Evolutionary conservation across 1,284 basidiomycete genomes (phyloP), one percentile per base, ranked within the genome.

Genomic region (Cryptococcus wingfieldii): DNA sequence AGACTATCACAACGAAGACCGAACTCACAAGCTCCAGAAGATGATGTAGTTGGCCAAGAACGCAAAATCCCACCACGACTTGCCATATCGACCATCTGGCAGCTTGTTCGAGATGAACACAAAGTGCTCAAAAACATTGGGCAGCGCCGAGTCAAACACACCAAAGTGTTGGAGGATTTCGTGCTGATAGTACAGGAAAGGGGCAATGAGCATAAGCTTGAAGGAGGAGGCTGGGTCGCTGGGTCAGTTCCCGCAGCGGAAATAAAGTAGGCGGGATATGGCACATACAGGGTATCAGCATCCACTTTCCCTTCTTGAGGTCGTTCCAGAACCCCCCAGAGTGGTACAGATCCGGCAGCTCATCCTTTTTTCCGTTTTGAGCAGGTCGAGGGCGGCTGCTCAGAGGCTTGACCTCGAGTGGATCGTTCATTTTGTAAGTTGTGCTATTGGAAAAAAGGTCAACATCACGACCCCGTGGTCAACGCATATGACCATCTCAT

Each of bases 41-140:
- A 98, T 80, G 74, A 98, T 82, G 75, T 96, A 83, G 77, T 92
- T 97, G 4, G 82, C 81, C 47, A 98, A 73, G 78, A 98, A 98
- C 18, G 82, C 72, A 7, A 96, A 66, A 73, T 98, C 96, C 65
- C 83, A 77, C 66, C 84, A 86, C 18, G 86, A 84, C 76, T 95
- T 96, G 42, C 79, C 80, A 70, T 92, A 96, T 37, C 58, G 65
- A 3, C 75, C 84, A 16, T 81, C 79, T 7, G 84, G 79, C 31
- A 87, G 65, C 18, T 74, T 82, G 66, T 93, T 80, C 7, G 89
- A 89, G 53, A 94, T 82, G 68, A 90, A 85, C 60, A 98, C 81
- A 45, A 95, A 72, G 4, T 83, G 80, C 0, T 79, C 77, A 67
- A 97, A 88, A 0, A 90, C 91, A 70, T 97, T 98, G 34, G 79